Evolutionary conservation across 2,329 filamentous ascomycete species (phyloP), one percentile per base, ranked within the genome.

Genomic region (Calonectria pteridis): DNA sequence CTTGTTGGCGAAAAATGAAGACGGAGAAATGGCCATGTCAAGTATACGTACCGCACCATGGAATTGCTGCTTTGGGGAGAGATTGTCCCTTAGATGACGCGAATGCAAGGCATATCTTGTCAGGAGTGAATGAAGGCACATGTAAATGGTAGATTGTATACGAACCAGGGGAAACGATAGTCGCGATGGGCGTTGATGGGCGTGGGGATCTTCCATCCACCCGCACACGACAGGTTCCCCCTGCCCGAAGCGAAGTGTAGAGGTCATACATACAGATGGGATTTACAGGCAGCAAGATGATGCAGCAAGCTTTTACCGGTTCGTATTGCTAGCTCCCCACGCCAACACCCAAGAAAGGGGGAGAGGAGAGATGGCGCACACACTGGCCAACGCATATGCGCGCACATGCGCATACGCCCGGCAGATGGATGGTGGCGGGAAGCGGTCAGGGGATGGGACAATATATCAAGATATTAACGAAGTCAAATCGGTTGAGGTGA

Each of bases 221-320:
- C 69, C 69, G 69, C 31, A 67, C 40, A 29, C 31, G 18, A 66
- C 18, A 50, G 46, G 26, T 50, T 72, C 65, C 70, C 70, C 70
- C 70, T 72, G 70, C 18, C 70, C 58, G 65, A 16, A 11, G 65
- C 65, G 23, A 53, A 53, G 40, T 31, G 33, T 29, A 58, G 51
- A 67, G 50, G 43, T 26, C 50, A 29, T 51, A 65, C 59, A 43
- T 37, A 31, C 46, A 20, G n/a, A 28, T 23, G 29, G 33, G 62
- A 29, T 50, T 35, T 40, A 29, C 70, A 40, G 49, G 65, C 70
- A 68, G 55, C 46, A 28, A 35, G 35, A 53, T 72, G 43, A 63
- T 66, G 53, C 69, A 58, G 18, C 69, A 51, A 51, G 40, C 51
- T 67, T 71, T 59, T 26, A 37, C 64, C 26, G n/a, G 64, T 40